Evolutionary conservation across 148 eudicot species (phyloP).

Genomic region (Arbutus unedo): DNA sequence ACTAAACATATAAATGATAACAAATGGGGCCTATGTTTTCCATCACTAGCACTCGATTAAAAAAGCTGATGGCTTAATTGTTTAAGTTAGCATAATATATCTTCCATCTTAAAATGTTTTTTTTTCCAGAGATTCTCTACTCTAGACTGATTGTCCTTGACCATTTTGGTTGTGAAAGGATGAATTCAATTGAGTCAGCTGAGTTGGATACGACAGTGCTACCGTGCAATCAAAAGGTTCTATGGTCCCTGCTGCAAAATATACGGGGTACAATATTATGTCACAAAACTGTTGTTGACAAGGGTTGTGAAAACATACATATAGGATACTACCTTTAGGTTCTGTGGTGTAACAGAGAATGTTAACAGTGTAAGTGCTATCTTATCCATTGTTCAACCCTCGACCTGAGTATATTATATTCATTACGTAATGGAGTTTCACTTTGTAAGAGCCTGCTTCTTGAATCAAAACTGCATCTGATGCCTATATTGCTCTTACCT

Average conservation of each 20-base stretch:
- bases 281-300: background rate
- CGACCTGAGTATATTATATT: background rate
- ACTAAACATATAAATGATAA: too few relatives aligned
- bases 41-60: background rate
- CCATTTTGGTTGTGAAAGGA: background rate
- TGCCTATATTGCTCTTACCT: background rate
- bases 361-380: constrained; percentile 4
- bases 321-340: background rate
- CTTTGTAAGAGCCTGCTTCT: background rate
- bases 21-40: too few relatives aligned
- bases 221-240: background rate
- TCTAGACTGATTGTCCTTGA: constrained; percentile 1
- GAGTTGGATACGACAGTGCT: background rate
- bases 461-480: background rate
- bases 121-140: background rate
- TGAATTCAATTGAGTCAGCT: constrained; percentile 6
- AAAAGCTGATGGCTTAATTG: background rate
- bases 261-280: background rate
- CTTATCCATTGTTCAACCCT: background rate
- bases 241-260: background rate
- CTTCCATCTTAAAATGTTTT: background rate
- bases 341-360: background rate
- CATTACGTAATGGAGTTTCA: background rate
- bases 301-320: background rate
- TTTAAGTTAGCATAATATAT: background rate